Evolutionary conservation across 2,329 filamentous ascomycete genomes (phyloP).

Genomic region (Coccinonectria pachysandricola): DNA sequence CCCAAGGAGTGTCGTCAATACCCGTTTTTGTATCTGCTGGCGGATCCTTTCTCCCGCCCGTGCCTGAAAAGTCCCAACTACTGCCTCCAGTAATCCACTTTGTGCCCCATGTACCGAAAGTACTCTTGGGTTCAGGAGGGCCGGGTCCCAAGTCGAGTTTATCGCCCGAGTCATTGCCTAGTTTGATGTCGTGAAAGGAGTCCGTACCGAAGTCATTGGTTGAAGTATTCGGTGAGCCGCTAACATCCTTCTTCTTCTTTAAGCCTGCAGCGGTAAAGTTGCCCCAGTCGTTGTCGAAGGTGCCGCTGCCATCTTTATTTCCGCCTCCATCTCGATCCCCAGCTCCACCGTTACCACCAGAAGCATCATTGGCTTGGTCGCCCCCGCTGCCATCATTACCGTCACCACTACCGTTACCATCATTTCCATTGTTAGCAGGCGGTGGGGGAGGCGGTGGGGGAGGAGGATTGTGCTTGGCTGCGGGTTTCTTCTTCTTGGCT

Average conservation of each 20-base stretch:
- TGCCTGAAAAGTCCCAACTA: slow-evolving; percentile 33
- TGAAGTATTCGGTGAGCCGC: slow-evolving; percentile 18
- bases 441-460: slow-evolving; percentile 18
- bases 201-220: slow-evolving; percentile 35
- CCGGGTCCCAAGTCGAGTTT: slow-evolving; percentile 47
- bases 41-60: slow-evolving; percentile 14
- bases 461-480: slow-evolving; percentile 25
- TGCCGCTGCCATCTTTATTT: slow-evolving; percentile 14
- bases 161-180: slow-evolving; percentile 48
- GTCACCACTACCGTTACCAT: slow-evolving; percentile 23
- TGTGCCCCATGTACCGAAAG: slow-evolving; percentile 49
- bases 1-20: slow-evolving; percentile 36
- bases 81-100: slow-evolving; percentile 47
- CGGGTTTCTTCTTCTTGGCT: slow-evolving; percentile 46
- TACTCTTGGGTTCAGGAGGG: slow-evolving; percentile 31
- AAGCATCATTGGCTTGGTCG: slow-evolving; percentile 25
- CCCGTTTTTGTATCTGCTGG: slow-evolving; percentile 13
- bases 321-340: slow-evolving; percentile 26
- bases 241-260: slow-evolving; percentile 33
- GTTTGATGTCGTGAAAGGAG: slow-evolving; percentile 56
- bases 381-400: slow-evolving; percentile 28
- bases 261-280: slow-evolving; percentile 13
- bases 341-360: no score
- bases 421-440: slow-evolving; percentile 15
- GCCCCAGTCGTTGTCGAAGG: slow-evolving; percentile 23